These are phyloP conservation scores for Panicum hallii DNA, from an alignment of 202 grass and related monocot species.

Conservation along the genomic window DNA sequence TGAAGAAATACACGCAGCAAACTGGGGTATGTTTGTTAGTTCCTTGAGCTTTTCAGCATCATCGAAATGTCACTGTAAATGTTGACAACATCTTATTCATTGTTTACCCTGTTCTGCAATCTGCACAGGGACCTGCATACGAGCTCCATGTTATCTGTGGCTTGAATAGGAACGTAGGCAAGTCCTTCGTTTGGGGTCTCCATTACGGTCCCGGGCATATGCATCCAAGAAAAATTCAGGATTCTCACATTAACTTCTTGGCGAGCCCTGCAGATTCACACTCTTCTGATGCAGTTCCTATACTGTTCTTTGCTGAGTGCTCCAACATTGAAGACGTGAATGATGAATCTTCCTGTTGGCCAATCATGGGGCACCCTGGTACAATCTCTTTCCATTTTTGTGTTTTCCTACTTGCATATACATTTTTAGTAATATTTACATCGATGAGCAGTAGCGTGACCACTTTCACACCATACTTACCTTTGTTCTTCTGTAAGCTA, in stretches of 20 bases:
- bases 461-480: not conserved
- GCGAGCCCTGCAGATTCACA: not conserved
- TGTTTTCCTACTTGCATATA: not conserved
- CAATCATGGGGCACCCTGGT: constrained; percentile 22
- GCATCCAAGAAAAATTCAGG: not conserved
- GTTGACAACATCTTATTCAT: not conserved
- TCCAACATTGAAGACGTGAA: constrained; percentile 2
- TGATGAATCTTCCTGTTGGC: not conserved
- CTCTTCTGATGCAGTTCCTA: not conserved
- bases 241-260: constrained; percentile 35
- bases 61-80: not conserved
- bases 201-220: not conserved
- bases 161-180: constrained; percentile 27
- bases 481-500: not conserved
- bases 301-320: constrained; percentile 23
- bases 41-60: not conserved
- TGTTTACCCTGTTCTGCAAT: not conserved
- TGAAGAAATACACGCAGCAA: constrained; percentile 17
- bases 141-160: constrained; percentile 28
- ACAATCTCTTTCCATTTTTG: not conserved
- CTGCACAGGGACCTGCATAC: constrained; percentile 7
- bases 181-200: not conserved
- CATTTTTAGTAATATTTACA: not conserved
- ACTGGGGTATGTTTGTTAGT: not conserved
- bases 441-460: too few relatives aligned